A percentile compares a stretch with the other conserved stretches of the same genome.
Evolutionary conservation across 2,329 filamentous ascomycete species (phyloP).

Genomic region (Thelonectria blattea): DNA sequence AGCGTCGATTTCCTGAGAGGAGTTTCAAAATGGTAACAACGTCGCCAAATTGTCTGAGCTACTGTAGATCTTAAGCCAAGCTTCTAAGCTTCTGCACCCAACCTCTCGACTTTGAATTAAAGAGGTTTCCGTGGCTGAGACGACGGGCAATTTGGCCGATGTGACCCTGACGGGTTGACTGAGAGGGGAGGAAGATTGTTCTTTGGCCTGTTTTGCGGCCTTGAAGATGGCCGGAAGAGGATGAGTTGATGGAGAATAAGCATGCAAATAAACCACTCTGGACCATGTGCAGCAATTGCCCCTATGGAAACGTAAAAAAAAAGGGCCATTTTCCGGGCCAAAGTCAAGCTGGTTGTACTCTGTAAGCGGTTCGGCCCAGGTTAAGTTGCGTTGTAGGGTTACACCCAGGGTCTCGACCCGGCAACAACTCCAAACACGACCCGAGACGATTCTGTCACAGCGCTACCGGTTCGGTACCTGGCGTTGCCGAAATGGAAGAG

Average conservation of each 20-base stretch:
- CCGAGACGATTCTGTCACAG: slow-evolving; percentile 47
- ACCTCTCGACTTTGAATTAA: neutral
- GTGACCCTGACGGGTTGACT: slow-evolving; percentile 7
- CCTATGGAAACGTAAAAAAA: neutral
- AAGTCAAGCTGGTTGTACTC: neutral
- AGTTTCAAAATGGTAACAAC: slow-evolving; percentile 20
- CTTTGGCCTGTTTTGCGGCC: neutral
- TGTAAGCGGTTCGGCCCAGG: neutral
- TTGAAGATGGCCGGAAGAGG: neutral
- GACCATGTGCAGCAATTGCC: neutral
- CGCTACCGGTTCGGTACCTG: slow-evolving; percentile 28
- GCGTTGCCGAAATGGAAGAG: slow-evolving; percentile 26
- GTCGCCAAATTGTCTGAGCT: slow-evolving; percentile 21
- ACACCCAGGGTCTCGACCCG: slow-evolving; percentile 21
- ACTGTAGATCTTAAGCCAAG: slow-evolving; percentile 16
- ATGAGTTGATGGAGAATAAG: neutral
- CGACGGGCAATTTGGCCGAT: slow-evolving; percentile 6
- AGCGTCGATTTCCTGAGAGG: neutral
- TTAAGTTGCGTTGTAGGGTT: slow-evolving; percentile 11
- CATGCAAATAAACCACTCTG: neutral
- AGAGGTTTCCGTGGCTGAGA: slow-evolving; percentile 13
- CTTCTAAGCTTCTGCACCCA: neutral
- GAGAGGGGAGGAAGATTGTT: neutral
- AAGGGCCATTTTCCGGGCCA: neutral
- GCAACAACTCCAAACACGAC: slow-evolving; percentile 39